A percentile compares a stretch with the other conserved stretches of the same genome.
Evolutionary conservation across 73 alveolate species (phyloP).

Genomic region (Paraurostyla sp.): DNA sequence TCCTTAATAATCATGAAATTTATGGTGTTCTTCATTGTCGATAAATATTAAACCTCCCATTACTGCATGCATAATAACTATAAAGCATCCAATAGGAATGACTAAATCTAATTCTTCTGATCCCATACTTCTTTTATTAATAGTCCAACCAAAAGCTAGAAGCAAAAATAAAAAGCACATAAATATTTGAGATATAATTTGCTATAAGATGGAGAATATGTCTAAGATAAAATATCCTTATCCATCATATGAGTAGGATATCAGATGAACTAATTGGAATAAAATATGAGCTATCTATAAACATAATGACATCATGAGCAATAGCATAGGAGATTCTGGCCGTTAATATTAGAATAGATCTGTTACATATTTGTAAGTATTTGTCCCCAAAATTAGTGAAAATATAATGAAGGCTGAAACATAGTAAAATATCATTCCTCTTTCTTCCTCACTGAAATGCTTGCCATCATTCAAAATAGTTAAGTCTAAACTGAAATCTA

Average conservation of each 20-base stretch:
- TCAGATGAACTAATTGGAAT: slow-evolving; percentile 41
- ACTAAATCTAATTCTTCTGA: slow-evolving; percentile 29
- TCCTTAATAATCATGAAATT: slow-evolving; percentile 70
- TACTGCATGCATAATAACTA: slow-evolving; percentile 51
- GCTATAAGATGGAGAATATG: slow-evolving; percentile 32
- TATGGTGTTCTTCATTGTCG: slow-evolving; percentile 64
- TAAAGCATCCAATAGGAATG: slow-evolving; percentile 62
- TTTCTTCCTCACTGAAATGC: slow-evolving; percentile 10
- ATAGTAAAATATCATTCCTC: background rate
- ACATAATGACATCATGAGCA: slow-evolving; percentile 28
- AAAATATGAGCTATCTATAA: slow-evolving; percentile 13
- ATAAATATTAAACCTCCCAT: slow-evolving; percentile 59
- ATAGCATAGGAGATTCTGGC: slow-evolving; percentile 12
- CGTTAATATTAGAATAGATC: slow-evolving; percentile 5
- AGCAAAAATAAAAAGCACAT: slow-evolving; percentile 43
- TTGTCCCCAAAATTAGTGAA: slow-evolving; percentile 5
- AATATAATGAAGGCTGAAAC: slow-evolving; percentile 24
- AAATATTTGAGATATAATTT: slow-evolving; percentile 20
- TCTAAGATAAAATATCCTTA: slow-evolving; percentile 48
- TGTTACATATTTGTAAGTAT: background rate
- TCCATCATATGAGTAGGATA: slow-evolving; percentile 54
- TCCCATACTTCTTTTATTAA: slow-evolving; percentile 22
- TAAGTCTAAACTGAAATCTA: background rate
- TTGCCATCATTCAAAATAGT: background rate
- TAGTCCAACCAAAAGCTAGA: slow-evolving; percentile 65